Base-by-base conservation (phyloP, 805 yeast species). In the Ogataea trehalophila region DNA sequence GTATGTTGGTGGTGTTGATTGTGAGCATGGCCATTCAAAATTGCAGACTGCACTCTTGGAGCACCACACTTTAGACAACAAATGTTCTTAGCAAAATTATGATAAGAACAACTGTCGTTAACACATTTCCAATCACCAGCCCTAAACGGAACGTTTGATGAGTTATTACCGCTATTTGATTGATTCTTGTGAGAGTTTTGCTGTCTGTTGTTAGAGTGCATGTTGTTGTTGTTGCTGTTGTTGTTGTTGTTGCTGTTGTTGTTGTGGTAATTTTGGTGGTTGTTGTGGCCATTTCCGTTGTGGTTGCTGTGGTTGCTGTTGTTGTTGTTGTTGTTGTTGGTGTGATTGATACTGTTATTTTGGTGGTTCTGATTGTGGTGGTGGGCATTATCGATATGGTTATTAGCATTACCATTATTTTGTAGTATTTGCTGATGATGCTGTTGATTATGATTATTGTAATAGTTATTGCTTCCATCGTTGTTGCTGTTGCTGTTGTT, bases 81-180 rank as follows among this genome's bases (percentile, higher is more conserved):
- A 48, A 87, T 73, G 65, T 90, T 90, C 61, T 90, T 90, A 3
- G 97, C 97, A 73, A 90, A 90, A 65, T 90, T 90, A 66, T 90
- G 97, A 65, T 91, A 91, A 33, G 81, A 75, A 65, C 97, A 91
- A 23, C 78, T 72, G 46, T 85, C 91, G 53, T 78, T 81, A 26
- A 79, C 73, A 71, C 97, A 91, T 66, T 89, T 90, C 97, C 97
- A 91, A 68, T 90, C 97, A 44, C 97, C 97, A 3, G 97, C 97
- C 58, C 97, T 77, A 68, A 91, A 91, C 31, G 97, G 96, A n/a
- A 91, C 95, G 57, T 80, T 72, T 5, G 69, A 63, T 13, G 64
- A 49, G 20, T 49, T 52, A 37, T 53, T 52, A 33, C 45, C 49
- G 46, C 44, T 41, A 39, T 36, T 43, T 11, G 22, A 15, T 15